These are phyloP conservation scores for Cladosporium sp. DNA, from an alignment of 2,329 filamentous ascomycete genomes.

Conservation along the genomic window DNA sequence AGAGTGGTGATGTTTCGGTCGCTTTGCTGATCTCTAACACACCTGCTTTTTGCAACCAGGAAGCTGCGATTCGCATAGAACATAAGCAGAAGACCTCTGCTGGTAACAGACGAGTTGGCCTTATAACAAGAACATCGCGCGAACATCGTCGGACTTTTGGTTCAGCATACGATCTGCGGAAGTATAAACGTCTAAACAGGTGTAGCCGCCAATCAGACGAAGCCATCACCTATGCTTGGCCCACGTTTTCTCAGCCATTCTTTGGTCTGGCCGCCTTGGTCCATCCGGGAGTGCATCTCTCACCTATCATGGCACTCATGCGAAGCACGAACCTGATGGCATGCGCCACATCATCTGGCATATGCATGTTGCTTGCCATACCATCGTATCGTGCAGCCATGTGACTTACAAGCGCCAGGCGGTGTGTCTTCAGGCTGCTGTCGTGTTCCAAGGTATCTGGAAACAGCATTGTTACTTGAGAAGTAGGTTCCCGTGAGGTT, in stretches of 20 bases:
- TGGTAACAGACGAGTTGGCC: background rate
- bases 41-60: background rate
- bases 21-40: background rate
- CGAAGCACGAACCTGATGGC: background rate
- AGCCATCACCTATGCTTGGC: background rate
- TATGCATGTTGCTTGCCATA: background rate
- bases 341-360: background rate
- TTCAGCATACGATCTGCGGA: background rate
- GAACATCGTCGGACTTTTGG: background rate
- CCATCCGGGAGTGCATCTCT: background rate
- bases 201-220: background rate
- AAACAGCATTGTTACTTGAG: background rate
- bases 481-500: background rate
- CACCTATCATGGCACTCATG: background rate
- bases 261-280: background rate
- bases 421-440: background rate
- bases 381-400: background rate
- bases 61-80: background rate
- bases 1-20: background rate
- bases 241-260: conserved; percentile 6
- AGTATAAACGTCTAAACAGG: background rate
- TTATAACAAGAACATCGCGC: background rate
- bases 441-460: background rate
- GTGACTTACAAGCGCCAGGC: conserved; percentile 5
- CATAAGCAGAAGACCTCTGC: background rate